Conservation (phyloP, 768 basidiomycete genomes). For the Polyporus arcularius region DNA sequence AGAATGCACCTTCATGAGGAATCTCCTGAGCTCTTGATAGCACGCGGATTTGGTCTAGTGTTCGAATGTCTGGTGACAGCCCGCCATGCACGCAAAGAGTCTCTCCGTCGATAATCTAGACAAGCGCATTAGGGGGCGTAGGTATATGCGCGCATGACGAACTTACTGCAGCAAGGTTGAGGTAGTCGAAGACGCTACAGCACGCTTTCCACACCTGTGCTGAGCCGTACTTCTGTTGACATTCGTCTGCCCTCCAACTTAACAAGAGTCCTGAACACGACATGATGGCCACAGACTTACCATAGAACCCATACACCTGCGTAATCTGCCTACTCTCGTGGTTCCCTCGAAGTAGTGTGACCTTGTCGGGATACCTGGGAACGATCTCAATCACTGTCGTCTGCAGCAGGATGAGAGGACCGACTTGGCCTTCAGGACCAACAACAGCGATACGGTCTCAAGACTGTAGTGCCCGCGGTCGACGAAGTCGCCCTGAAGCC, state of each 20-base stretch:
- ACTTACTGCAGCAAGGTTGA: constrained; percentile 90
- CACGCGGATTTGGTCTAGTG: constrained; percentile 91
- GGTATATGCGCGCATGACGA: not conserved
- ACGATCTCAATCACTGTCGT: not conserved
- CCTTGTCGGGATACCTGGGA: constrained; percentile 84
- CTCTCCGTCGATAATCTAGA: constrained; percentile 91
- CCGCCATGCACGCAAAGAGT: constrained; percentile 96
- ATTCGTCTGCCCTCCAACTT: constrained; percentile 66
- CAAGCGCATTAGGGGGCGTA: not conserved
- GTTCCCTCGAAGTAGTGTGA: constrained; percentile 91
- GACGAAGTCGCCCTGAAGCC: constrained; percentile 88
- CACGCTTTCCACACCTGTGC: constrained; percentile 97
- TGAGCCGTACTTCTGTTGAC: constrained; percentile 96
- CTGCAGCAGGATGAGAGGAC: constrained; percentile 10
- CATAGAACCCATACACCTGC: constrained; percentile 98
- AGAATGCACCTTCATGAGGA: constrained; percentile 98
- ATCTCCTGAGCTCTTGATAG: constrained; percentile 96
- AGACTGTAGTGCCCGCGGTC: constrained; percentile 95
- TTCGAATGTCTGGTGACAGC: constrained; percentile 92
- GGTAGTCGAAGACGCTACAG: constrained; percentile 93
- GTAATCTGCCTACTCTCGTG: constrained; percentile 98
- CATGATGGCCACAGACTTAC: constrained; percentile 42
- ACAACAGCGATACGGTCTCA: constrained; percentile 88
- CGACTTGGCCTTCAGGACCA: constrained; percentile 88
- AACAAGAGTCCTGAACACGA: not conserved